Conservation (phyloP, 306 rosid genomes). For the Lablab purpureus region DNA sequence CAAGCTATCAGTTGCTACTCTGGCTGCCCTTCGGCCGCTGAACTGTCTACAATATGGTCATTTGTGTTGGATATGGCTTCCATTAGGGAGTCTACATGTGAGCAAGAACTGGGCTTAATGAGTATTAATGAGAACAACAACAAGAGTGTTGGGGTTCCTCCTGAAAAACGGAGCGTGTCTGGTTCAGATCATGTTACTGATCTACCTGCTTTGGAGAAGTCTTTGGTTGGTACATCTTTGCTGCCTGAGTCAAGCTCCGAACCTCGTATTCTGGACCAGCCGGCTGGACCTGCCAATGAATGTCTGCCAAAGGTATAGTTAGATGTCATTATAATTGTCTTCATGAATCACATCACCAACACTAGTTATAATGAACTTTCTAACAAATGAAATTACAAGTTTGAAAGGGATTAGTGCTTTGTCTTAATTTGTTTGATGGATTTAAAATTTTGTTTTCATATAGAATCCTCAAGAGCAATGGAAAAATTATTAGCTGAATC, state of each 20-base stretch:
- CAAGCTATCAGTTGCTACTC: constrained; percentile 82
- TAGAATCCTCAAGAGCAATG: constrained; percentile 2
- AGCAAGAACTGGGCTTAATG: constrained; percentile 90
- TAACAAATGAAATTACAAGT: constrained; percentile 35
- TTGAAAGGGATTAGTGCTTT: not conserved
- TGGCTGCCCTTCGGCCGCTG: constrained; percentile 93
- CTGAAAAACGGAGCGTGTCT: constrained; percentile 55
- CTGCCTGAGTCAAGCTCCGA: constrained; percentile 55
- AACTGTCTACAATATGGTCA: constrained; percentile 94
- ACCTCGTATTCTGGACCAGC: constrained; percentile 55
- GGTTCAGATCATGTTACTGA: constrained; percentile 55
- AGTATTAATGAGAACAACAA: constrained; percentile 76
- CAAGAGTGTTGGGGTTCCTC: constrained; percentile 50
- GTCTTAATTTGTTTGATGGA: not conserved
- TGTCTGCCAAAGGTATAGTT: constrained; percentile 74
- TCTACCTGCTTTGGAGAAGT: constrained; percentile 45
- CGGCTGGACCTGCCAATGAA: constrained; percentile 55
- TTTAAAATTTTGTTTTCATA: not conserved
- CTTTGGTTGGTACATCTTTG: constrained; percentile 62
- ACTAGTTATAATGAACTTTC: not conserved
- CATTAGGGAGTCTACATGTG: constrained; percentile 71
- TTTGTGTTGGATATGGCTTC: constrained; percentile 67
- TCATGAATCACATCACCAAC: not conserved
- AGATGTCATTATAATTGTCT: constrained; percentile 7
- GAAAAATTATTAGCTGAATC: not conserved